Base-by-base conservation (phyloP, 1,284 basidiomycete species). In the Malassezia cuniculi region DNA sequence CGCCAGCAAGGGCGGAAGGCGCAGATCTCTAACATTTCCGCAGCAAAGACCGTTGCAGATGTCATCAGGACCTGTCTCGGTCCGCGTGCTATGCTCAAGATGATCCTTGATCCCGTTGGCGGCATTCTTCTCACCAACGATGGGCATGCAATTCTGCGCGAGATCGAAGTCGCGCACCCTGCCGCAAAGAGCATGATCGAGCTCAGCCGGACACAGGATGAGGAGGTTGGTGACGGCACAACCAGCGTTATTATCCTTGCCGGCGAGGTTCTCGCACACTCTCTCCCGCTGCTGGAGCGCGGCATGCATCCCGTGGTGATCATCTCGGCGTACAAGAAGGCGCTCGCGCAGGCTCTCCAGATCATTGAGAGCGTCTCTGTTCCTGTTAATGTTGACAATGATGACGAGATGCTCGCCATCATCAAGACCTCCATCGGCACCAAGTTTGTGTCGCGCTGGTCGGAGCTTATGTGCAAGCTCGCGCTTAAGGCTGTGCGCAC, bases 131-230 rank as follows among this genome's bases (percentile, higher is more conserved):
- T 95, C 31, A 97, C 90, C 5, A 95, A 95, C 69, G 90, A 97
- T 65, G 90, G 93, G 16, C 93, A 95, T 61, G 89, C 89, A 8
- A 95, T 97, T 54, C 72, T 95, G 27, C 80, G 90, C 45, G 90
- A 97, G 69, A 95, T 95, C 52, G 90, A 97, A 52, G 89, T 97
- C 18, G 86, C 86, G 4, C 90, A 95, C 61, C 93, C 93, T 1
- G 90, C 90, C 18, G 90, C 90, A 22, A 97, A 95, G 73, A 90
- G 89, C 57, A 97, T 97, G 90, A 95, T 97, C 57, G 90, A 99
- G 70, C 78, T 97, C 15, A 83, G 84, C 61, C 73, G 89, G 64
- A 95, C 93, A 3, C 90, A 95, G 70, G 93, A 97, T 55, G 90
- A 97, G 71, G 90, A 97, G 67, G 90, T 93, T 52, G 90, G 89